Percentiles rank a stretch among this genome's conserved stretches.
Conservation (phyloP, 306 rosid genomes). For the Quercus glauca region DNA sequence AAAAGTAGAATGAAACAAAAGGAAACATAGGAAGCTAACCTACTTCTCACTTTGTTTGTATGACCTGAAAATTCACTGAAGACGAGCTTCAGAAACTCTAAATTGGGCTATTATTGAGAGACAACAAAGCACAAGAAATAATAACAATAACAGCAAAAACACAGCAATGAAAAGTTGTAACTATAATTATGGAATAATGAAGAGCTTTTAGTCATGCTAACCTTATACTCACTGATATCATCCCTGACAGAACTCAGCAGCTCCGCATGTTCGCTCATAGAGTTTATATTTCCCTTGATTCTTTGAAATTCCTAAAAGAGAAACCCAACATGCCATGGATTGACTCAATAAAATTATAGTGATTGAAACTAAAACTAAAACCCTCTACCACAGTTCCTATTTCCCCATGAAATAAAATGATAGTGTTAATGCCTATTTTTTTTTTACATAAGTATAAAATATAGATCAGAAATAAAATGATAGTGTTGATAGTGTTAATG, state of each 20-base stretch:
- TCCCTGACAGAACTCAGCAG: conserved; percentile 98
- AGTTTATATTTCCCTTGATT: conserved; percentile 85
- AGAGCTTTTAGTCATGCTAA: conserved; percentile 32
- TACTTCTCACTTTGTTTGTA: too few species aligned
- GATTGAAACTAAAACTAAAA: neutral
- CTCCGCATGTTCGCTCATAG: conserved; percentile 91
- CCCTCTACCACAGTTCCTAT: neutral
- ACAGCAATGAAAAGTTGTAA: too few species aligned
- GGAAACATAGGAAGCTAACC: too few species aligned
- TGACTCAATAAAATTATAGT: neutral
- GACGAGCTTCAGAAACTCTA: too few species aligned
- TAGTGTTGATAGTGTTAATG: neutral
- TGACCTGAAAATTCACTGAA: too few species aligned
- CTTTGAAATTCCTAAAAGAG: conserved; percentile 83
- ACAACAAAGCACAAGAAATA: too few species aligned
- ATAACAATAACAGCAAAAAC: neutral
- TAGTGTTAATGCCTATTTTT: too few species aligned
- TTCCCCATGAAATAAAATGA: neutral
- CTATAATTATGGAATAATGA: neutral
- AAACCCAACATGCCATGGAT: conserved; percentile 13
- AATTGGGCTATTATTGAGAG: too few species aligned
- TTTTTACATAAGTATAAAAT: too few species aligned
- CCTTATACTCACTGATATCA: conserved; percentile 93
- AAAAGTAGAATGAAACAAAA: too few species aligned
- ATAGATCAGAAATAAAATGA: too few species aligned